Percentiles rank a stretch among this genome's conserved stretches.
These are phyloP conservation scores for cucumber (Cucumis sativus) DNA, from an alignment of 306 rosid genomes.

Conservation along the genomic window DNA sequence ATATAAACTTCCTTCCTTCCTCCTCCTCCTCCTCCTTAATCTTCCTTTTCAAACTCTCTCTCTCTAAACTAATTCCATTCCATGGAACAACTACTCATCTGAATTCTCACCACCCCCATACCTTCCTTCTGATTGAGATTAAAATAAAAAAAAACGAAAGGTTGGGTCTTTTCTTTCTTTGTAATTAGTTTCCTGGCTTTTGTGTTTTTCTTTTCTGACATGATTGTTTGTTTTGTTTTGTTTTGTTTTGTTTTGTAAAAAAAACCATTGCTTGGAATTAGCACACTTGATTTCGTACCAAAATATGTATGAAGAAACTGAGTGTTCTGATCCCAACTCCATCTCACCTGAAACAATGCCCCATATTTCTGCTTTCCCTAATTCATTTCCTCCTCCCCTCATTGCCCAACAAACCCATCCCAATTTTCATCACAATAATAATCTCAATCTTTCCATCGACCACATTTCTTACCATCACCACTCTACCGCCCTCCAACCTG, in stretches of 20 bases:
- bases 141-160: no score
- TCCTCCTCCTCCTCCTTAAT: not conserved
- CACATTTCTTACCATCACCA: slow-evolving; percentile 38
- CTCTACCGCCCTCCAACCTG: not conserved
- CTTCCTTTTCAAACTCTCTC: not conserved
- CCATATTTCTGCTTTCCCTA: no score
- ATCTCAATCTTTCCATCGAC: slow-evolving; percentile 36
- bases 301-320: slow-evolving; percentile 23
- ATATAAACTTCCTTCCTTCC: not conserved
- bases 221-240: not conserved
- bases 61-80: no score
- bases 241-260: no score
- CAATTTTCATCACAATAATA: not conserved
- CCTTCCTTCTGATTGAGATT: not conserved
- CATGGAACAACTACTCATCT: not conserved
- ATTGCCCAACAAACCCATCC: no score
- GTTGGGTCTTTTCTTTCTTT: not conserved
- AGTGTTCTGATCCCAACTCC: slow-evolving; percentile 52
- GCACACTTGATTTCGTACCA: not conserved
- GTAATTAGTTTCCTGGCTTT: not conserved
- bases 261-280: not conserved
- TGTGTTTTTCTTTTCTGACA: not conserved
- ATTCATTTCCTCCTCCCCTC: no score
- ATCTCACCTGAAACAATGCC: slow-evolving; percentile 23
- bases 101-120: not conserved